phyloP scores from a whole-genome alignment of 768 basidiomycete genomes.

The Gymnopilus dilepis region DNA sequence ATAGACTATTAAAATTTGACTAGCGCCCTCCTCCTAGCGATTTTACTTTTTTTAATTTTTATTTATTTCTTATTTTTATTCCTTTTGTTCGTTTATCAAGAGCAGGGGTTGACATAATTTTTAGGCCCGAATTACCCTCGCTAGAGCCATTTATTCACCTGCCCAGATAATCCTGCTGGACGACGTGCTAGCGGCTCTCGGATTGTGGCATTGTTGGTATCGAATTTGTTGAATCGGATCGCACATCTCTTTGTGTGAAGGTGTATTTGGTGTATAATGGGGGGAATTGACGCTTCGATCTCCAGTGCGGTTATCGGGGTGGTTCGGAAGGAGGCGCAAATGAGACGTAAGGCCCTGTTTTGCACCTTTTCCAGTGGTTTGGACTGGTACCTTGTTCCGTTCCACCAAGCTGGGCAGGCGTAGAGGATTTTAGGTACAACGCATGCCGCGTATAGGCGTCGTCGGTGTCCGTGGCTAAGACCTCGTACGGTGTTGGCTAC shows the following conservation, averaged over 20 bases:
- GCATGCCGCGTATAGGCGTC: slow-evolving; percentile 33
- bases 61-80: no score
- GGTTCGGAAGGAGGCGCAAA: slow-evolving; percentile 39
- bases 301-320: slow-evolving; percentile 35
- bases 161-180: no score
- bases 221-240: slow-evolving; percentile 23
- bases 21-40: no score
- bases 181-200: no score
- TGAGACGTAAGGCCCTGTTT: slow-evolving; percentile 31
- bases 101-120: no score
- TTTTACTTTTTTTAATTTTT: no score
- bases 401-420: slow-evolving; percentile 39
- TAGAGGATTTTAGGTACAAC: slow-evolving; percentile 40
- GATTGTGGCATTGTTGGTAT: background rate
- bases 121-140: no score
- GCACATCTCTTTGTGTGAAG: slow-evolving; percentile 14
- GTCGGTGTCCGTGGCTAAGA: slow-evolving; percentile 35
- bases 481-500: slow-evolving; percentile 41
- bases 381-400: slow-evolving; percentile 28
- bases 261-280: slow-evolving; percentile 27
- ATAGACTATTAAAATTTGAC: slow-evolving; percentile 22
- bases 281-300: slow-evolving; percentile 38
- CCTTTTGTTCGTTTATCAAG: no score
- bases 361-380: slow-evolving; percentile 33
- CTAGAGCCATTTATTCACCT: no score